Conservation (phyloP, 768 basidiomycete genomes). For the Fomitopsis serialis region DNA sequence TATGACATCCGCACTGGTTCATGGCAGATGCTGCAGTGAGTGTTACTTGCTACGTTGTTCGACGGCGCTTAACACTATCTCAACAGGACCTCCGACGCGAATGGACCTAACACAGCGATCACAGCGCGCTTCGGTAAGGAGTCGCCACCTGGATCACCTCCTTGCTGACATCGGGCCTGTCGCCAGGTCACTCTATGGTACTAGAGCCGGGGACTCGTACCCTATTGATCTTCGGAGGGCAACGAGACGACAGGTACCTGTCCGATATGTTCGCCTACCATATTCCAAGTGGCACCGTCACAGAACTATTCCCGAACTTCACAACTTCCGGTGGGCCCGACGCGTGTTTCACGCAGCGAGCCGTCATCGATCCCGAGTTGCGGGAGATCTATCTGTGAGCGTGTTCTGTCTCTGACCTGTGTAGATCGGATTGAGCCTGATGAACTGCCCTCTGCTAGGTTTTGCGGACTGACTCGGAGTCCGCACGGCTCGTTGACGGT, state of each 20-base stretch:
- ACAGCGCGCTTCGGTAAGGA: constrained; percentile 57
- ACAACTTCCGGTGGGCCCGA: constrained; percentile 59
- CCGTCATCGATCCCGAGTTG: constrained; percentile 56
- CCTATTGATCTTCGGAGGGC: constrained; percentile 72
- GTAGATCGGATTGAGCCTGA: too few relatives aligned
- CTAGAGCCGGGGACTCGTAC: constrained; percentile 53
- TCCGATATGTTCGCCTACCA: constrained; percentile 78
- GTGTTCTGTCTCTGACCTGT: background rate
- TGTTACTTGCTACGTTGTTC: background rate
- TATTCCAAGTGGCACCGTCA: constrained; percentile 48
- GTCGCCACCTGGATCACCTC: background rate
- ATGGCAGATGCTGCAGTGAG: constrained; percentile 69
- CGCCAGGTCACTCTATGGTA: constrained; percentile 78
- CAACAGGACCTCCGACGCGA: constrained; percentile 16
- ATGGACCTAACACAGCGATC: constrained; percentile 37
- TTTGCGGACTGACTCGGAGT: constrained; percentile 54
- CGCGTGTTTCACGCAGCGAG: constrained; percentile 69
- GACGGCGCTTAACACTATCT: too few relatives aligned
- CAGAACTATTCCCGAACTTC: constrained; percentile 62
- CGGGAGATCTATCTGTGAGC: constrained; percentile 72
- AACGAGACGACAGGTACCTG: constrained; percentile 58
- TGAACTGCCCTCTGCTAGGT: constrained; percentile 34
- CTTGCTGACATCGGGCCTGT: background rate
- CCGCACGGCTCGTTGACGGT: constrained; percentile 35
- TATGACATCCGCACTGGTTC: constrained; percentile 60